Evolutionary conservation across 2,329 filamentous ascomycete genomes (phyloP), one percentile per base, ranked within the genome.

Genomic region (Daldinia sp.): DNA sequence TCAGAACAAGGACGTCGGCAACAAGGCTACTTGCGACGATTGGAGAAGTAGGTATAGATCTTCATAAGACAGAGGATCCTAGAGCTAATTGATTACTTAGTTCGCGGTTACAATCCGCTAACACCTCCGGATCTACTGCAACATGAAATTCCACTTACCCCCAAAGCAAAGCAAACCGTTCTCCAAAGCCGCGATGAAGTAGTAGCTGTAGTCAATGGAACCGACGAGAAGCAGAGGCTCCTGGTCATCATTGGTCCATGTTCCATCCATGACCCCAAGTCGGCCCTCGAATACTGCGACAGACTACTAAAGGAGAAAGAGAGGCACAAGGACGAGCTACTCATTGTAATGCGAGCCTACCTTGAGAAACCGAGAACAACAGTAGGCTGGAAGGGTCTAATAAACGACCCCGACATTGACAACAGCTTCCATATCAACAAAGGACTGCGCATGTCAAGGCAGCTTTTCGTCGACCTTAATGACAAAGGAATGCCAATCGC

Each of bases 351-450:
- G 95, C 91, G 95, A 71, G 92, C 93, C 68, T 99, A 99, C 86
- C 88, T 99, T 63, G 95, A 99, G 85, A 99, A 99, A 85, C 95
- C 95, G 19, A 89, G 95, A 68, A 99, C 95, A 25, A 99, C 95
- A 0, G 93, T 99, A 25, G 95, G 95, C 71, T 99, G 95, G 95
- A 99, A 99, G 83, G 95, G 95, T 50, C 83, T 99, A 72, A 96
- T 99, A 82, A 98, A 99, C 77, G 95, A 99, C 79, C 95, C 95
- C 1, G 94, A 98, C 75, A 96, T 99, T 75, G 94, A 98, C 79
- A 94, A 97, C 78, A 95, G 91, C 79, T 98, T 97, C 90, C 89
- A 97, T 81, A 98, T 99, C 82, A 98, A 98, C 85, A 98, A 98
- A 84, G 95, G 95, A 17, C 80, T 99, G 74, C 88, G 92, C 51